A percentile compares a stretch with the other conserved stretches of the same genome.
phyloP scores from a whole-genome alignment of 345 rosid genomes.

The Excoecaria agallocha region DNA sequence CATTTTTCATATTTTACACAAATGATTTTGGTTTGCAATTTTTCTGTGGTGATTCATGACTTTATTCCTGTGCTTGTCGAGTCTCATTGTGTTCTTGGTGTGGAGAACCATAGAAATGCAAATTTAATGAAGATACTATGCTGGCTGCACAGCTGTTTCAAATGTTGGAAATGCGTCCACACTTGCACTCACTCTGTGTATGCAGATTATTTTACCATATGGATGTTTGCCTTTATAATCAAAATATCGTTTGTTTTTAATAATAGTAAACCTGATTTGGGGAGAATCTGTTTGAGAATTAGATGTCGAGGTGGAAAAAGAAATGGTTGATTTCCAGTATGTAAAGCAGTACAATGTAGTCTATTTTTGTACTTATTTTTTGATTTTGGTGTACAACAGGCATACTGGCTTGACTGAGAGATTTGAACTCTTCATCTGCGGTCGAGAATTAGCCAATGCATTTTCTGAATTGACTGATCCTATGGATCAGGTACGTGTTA shows the following conservation, averaged over 20 bases:
- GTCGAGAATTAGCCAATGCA: slow-evolving; percentile 96
- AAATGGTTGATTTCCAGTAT: not conserved
- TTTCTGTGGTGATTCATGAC: not conserved
- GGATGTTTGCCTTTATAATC: not conserved
- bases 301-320: not conserved
- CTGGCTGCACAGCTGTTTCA: not conserved
- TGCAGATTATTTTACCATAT: not conserved
- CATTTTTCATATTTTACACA: not conserved
- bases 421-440: slow-evolving; percentile 92
- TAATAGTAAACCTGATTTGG: not conserved
- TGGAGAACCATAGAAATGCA: not conserved
- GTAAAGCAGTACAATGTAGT: not conserved
- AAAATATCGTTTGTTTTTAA: not conserved
- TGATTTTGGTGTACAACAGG: slow-evolving; percentile 32
- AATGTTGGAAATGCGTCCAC: not conserved
- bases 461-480: slow-evolving; percentile 97
- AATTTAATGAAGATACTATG: not conserved
- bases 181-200: not conserved
- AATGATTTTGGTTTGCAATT: not conserved
- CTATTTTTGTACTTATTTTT: slow-evolving; percentile 6
- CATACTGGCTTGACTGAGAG: slow-evolving; percentile 78
- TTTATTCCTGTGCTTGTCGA: not conserved
- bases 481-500: slow-evolving; percentile 67
- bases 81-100: not conserved
- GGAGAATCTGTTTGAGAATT: not conserved